Conservation (phyloP, 352 stramenopile genomes). For the Blastocystis sp. region DNA sequence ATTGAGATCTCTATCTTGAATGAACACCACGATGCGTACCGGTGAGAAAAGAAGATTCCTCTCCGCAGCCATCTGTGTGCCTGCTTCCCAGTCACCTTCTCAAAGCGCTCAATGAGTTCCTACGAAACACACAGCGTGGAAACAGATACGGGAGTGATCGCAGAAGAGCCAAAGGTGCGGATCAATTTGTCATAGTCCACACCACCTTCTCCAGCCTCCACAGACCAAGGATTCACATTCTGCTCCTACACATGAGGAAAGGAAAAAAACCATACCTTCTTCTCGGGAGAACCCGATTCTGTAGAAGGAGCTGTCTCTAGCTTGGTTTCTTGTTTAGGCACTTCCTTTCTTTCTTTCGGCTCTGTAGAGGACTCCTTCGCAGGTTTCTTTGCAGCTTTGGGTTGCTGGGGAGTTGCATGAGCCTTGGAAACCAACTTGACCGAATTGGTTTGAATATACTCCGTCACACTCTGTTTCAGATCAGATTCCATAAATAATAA, state of each 20-base stretch:
- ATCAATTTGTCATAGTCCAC: constrained; percentile 99
- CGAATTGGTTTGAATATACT: constrained; percentile 61
- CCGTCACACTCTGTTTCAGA: constrained; percentile 49
- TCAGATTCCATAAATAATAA: constrained; percentile 19
- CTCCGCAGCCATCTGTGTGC: constrained; percentile 92
- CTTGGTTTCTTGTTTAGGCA: neutral
- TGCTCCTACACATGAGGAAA: constrained; percentile 68
- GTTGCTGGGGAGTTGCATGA: neutral
- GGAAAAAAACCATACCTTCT: neutral
- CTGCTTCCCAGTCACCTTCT: constrained; percentile 84
- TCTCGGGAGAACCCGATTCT: neutral
- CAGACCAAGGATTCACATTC: constrained; percentile 83
- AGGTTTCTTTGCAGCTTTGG: constrained; percentile 4
- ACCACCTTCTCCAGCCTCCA: constrained; percentile 79
- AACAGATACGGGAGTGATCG: constrained; percentile 73
- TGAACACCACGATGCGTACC: constrained; percentile 63
- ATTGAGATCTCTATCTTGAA: constrained; percentile 77
- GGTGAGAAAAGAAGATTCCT: constrained; percentile 98
- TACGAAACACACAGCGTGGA: constrained; percentile 42
- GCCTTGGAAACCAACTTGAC: constrained; percentile 34
- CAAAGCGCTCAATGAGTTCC: constrained; percentile 85
- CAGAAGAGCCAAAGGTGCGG: constrained; percentile 89
- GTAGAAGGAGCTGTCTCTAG: neutral
- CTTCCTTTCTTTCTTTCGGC: neutral
- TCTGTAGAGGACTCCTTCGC: neutral